Base-by-base conservation (phyloP, 1,139 yeast species). In the Candida sojae region DNA sequence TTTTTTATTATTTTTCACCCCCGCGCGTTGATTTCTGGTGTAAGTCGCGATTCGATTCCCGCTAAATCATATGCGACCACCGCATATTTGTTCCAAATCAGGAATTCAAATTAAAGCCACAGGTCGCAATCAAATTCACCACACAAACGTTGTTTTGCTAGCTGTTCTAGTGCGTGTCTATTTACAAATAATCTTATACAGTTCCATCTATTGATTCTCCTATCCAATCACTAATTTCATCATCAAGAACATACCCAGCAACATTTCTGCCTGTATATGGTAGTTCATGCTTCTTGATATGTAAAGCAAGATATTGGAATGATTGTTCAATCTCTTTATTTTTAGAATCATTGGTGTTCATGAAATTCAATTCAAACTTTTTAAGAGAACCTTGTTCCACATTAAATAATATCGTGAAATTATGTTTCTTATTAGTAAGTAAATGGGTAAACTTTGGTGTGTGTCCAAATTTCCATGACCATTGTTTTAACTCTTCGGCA, bases 381-480 rank as follows among this genome's bases (percentile, higher is more conserved):
- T 62, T 62, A 5, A 74, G 54, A 2, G 60, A 42, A 0, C 70
- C 69, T 49, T 74, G 78, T 11, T 70, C 79, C 4, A 83, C 78
- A 2, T 60, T 48, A 48, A 83, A 73, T 44, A 57, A 64, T 6
- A 80, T 59, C 7, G 50, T 50, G 38, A 76, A 58, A 2, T 68
- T 73, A 33, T 60, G 57, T 37, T 66, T 62, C 0, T 63, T 56
- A 47, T 71, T 65, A 1, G 52, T 53, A 33, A 83, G 59, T 4
- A 61, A 58, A 57, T 84, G 86, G 12, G 71, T 68, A 60, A 87
- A 87, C 50, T 67, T 71, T 0, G 96, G 96, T 0, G 96, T 84
- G 36, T 77, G 75, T 0, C 91, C 96, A 62, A 66, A 88, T 35
- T 69, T 75, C 95, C 96, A 89, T 0, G 75, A 70, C 93, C 95